A percentile compares a stretch with the other conserved stretches of the same genome.
Conservation (phyloP, 73 alveolate genomes). For the Paramecium caudatum region DNA sequence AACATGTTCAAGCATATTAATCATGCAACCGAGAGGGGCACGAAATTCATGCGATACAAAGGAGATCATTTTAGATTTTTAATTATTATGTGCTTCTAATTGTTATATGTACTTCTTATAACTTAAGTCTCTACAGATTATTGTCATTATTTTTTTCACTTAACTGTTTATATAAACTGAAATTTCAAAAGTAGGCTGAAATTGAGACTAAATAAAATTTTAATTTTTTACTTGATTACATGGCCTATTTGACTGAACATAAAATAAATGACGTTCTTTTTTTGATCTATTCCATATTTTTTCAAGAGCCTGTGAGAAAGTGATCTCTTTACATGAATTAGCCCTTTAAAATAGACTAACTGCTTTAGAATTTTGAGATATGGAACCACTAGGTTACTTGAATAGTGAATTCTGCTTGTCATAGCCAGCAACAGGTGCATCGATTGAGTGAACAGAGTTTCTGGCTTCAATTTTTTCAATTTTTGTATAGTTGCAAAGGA, state of each 20-base stretch:
- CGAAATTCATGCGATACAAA: conserved; percentile 71
- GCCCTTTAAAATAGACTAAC: too few relatives aligned
- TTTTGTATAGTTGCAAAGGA: neutral
- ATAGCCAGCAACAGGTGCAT: neutral
- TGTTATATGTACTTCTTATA: neutral
- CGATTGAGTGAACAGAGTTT: neutral
- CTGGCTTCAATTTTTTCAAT: conserved; percentile 2
- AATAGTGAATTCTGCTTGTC: conserved; percentile 13
- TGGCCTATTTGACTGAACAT: neutral
- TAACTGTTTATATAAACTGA: neutral
- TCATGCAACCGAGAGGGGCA: conserved; percentile 66
- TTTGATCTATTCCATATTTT: conserved; percentile 1
- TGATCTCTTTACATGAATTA: neutral
- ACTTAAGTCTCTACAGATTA: conserved; percentile 43
- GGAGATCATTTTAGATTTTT: conserved; percentile 60
- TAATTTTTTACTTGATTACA: neutral
- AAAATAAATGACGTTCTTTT: conserved; percentile 6
- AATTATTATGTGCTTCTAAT: neutral
- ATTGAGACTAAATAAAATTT: neutral
- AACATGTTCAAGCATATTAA: conserved; percentile 16
- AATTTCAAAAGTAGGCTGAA: neutral
- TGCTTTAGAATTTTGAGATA: neutral
- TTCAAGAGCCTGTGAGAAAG: conserved; percentile 13
- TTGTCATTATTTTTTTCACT: neutral
- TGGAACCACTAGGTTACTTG: neutral